phyloP scores from a whole-genome alignment of 2,329 filamentous ascomycete genomes.

The Colletotrichum sp. region DNA sequence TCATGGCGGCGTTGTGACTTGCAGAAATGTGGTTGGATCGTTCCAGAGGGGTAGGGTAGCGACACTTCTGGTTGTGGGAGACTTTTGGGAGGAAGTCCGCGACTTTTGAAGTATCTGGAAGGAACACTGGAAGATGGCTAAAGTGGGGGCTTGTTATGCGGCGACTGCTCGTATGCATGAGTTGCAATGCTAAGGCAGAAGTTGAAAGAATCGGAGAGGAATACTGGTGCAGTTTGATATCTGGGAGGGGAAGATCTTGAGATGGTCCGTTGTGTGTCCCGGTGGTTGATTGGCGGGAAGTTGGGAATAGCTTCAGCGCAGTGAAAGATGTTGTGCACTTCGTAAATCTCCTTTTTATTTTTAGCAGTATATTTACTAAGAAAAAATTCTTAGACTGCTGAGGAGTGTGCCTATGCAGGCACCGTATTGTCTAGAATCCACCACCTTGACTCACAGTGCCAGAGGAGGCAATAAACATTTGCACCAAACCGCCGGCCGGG shows the following conservation, averaged over 20 bases:
- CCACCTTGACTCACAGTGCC: background rate
- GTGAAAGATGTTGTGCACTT: background rate
- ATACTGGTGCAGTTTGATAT: background rate
- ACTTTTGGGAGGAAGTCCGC: background rate
- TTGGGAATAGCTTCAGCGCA: background rate
- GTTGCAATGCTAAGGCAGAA: background rate
- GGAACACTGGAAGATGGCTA: background rate
- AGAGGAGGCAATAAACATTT: background rate
- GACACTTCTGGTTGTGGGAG: background rate
- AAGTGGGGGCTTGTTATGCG: background rate
- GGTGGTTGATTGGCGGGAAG: background rate
- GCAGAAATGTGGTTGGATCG: background rate
- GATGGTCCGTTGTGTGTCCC: background rate
- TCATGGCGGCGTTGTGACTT: background rate
- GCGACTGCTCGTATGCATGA: background rate
- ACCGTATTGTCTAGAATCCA: background rate
- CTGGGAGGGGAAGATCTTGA: background rate
- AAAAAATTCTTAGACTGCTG: background rate
- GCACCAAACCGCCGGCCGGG: background rate
- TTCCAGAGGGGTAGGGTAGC: background rate
- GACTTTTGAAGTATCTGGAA: background rate
- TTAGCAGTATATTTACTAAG: background rate
- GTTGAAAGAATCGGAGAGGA: background rate
- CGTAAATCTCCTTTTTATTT: background rate
- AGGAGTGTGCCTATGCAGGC: background rate